Percentiles rank a stretch among this genome's conserved stretches.
phyloP scores from a whole-genome alignment of 805 yeast species.

The Candida silvatica region DNA sequence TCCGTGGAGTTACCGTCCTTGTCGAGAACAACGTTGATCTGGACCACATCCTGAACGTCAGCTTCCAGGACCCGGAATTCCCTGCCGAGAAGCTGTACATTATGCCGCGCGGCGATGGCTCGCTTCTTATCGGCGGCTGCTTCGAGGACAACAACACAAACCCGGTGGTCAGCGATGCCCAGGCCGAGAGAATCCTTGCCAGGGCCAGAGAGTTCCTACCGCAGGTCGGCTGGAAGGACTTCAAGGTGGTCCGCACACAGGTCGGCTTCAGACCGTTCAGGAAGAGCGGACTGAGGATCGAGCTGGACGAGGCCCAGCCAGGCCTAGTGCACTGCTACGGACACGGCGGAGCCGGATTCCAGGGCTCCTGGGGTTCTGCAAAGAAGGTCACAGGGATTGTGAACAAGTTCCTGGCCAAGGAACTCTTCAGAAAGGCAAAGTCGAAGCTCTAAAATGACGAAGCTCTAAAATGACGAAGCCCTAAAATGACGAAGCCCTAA shows the following conservation, averaged over 20 bases:
- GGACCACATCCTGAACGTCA: constrained; percentile 23
- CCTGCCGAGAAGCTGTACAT: constrained; percentile 45
- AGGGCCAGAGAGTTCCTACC: constrained; percentile 36
- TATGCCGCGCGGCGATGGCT: constrained; percentile 69
- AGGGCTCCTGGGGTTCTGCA: constrained; percentile 57
- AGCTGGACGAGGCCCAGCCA: constrained; percentile 39
- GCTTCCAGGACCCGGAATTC: constrained; percentile 16
- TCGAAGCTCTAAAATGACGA: no score
- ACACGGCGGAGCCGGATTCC: constrained; percentile 36
- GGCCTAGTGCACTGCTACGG: constrained; percentile 42
- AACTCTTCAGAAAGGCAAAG: no score
- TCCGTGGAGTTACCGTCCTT: constrained; percentile 51
- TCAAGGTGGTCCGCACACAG: constrained; percentile 41
- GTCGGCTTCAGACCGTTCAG: constrained; percentile 68
- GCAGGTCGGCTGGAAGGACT: constrained; percentile 25
- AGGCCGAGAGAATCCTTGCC: constrained; percentile 37
- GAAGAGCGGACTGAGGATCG: constrained; percentile 49
- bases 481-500: no score
- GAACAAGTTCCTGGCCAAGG: neutral
- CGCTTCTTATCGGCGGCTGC: constrained; percentile 56
- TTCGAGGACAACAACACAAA: constrained; percentile 12
- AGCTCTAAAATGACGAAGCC: no score
- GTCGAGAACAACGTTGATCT: constrained; percentile 33
- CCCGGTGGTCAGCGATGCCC: constrained; percentile 28
- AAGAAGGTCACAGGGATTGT: constrained; percentile 30